These are phyloP conservation scores for Fusarium chlamydosporum DNA, from an alignment of 2,329 filamentous ascomycete species.

Conservation along the genomic window DNA sequence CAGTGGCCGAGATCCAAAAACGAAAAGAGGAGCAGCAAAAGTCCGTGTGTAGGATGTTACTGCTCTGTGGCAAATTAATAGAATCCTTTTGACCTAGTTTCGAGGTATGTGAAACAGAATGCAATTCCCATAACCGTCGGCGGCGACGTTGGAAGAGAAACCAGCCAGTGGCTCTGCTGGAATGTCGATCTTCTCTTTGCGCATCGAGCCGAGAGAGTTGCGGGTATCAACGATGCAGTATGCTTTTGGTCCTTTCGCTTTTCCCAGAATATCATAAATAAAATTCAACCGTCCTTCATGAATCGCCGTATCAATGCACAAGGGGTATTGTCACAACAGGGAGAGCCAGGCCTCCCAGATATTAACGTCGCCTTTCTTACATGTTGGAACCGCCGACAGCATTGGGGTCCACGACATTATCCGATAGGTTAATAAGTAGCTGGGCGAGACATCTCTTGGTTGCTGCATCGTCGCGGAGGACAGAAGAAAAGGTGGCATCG, in stretches of 20 bases:
- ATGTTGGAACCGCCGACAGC: slow-evolving; percentile 55
- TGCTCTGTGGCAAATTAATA: slow-evolving; percentile 32
- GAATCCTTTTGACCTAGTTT: slow-evolving; percentile 34
- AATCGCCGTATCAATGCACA: slow-evolving; percentile 52
- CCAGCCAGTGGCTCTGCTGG: slow-evolving; percentile 33
- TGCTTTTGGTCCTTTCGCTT: slow-evolving; percentile 53
- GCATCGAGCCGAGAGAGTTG: slow-evolving; percentile 47
- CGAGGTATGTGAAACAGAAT: slow-evolving; percentile 49
- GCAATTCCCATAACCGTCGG: slow-evolving; percentile 49
- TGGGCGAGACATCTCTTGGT: slow-evolving; percentile 98
- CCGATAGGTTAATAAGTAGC: slow-evolving; percentile 94
- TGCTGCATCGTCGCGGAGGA: slow-evolving; percentile 95
- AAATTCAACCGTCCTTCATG: slow-evolving; percentile 47
- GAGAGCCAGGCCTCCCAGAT: slow-evolving; percentile 26
- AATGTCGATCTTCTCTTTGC: slow-evolving; percentile 20
- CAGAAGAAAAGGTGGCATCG: slow-evolving; percentile 96
- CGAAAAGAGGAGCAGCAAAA: slow-evolving; percentile 29
- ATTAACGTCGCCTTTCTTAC: slow-evolving; percentile 46
- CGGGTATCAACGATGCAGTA: slow-evolving; percentile 54
- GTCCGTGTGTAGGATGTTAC: slow-evolving; percentile 28
- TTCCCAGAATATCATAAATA: slow-evolving; percentile 53
- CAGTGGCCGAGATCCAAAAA: slow-evolving; percentile 17
- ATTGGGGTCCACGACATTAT: slow-evolving; percentile 76
- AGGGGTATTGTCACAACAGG: slow-evolving; percentile 50
- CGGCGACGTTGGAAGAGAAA: slow-evolving; percentile 35